These are phyloP conservation scores for Aegilops tauschii DNA, from an alignment of 176 grass and related monocot genomes.

Conservation along the genomic window DNA sequence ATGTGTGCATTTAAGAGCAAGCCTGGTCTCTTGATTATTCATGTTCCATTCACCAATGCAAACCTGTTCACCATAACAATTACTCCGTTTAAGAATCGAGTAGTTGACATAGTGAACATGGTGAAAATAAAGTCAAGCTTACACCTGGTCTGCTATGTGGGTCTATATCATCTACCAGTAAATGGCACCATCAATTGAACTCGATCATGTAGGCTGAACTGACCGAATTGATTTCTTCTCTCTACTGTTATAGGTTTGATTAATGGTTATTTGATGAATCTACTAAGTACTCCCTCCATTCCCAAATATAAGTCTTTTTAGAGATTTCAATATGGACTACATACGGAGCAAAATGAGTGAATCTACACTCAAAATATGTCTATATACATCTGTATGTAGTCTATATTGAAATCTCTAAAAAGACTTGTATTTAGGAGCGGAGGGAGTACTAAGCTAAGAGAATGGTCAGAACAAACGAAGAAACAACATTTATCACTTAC, in stretches of 20 bases:
- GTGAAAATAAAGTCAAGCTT: not conserved
- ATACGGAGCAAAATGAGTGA: too few relatives aligned
- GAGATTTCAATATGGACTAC: too few relatives aligned
- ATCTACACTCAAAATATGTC: too few relatives aligned
- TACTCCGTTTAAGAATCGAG: not conserved
- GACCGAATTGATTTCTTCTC: not conserved
- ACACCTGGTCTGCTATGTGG: not conserved
- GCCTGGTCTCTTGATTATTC: not conserved
- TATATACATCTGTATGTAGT: too few relatives aligned
- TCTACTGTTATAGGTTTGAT: not conserved
- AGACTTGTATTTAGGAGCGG: too few relatives aligned
- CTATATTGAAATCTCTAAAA: too few relatives aligned
- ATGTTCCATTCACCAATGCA: not conserved
- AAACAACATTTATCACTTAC: not conserved
- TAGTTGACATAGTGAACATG: conserved; percentile 5
- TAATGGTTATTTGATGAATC: not conserved
- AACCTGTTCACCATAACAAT: not conserved
- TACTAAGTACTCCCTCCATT: not conserved
- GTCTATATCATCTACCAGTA: not conserved
- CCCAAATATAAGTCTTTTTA: too few relatives aligned
- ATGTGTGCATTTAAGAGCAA: conserved; percentile 1
- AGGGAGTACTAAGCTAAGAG: not conserved
- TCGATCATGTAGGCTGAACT: not conserved
- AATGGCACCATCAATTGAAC: not conserved
- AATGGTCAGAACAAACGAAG: not conserved